A percentile compares a stretch with the other conserved stretches of the same genome.
Conservation (phyloP, 495 filamentous ascomycete genomes). For the Tetracladium marchalianum region DNA sequence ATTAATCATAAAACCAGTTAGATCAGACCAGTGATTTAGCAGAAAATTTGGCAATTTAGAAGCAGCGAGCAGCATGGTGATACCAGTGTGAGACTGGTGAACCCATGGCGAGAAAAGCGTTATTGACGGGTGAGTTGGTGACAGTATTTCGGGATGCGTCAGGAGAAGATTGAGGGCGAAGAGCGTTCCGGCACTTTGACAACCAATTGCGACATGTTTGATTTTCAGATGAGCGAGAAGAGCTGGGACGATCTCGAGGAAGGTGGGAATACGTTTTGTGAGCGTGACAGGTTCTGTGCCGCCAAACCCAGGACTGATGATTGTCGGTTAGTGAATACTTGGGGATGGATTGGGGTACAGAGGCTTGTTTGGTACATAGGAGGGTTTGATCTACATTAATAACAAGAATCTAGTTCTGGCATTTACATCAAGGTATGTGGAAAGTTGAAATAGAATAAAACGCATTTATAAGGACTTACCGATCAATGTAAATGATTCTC, state of each 20-base stretch:
- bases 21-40: conserved; percentile 25
- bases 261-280: conserved; percentile 26
- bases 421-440: too few species aligned
- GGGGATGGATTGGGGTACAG: too few species aligned
- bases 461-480: conserved; percentile 3
- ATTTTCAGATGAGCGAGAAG: conserved; percentile 31
- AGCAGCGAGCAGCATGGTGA: conserved; percentile 14
- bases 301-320: conserved; percentile 29
- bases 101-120: conserved; percentile 38
- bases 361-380: too few species aligned
- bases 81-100: conserved; percentile 28
- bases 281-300: conserved; percentile 32
- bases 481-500: conserved; percentile 11
- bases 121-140: conserved; percentile 24
- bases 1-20: conserved; percentile 26
- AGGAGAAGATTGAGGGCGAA: conserved; percentile 35
- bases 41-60: conserved; percentile 16
- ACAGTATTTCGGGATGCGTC: conserved; percentile 27
- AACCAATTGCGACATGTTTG: conserved; percentile 28
- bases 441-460: too few species aligned
- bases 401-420: too few species aligned
- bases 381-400: too few species aligned
- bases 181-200: conserved; percentile 37
- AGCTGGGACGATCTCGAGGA: conserved; percentile 33
- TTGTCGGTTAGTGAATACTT: not conserved